These are phyloP conservation scores for Rhododendron henanense DNA, from an alignment of 148 eudicot species.

Conservation along the genomic window DNA sequence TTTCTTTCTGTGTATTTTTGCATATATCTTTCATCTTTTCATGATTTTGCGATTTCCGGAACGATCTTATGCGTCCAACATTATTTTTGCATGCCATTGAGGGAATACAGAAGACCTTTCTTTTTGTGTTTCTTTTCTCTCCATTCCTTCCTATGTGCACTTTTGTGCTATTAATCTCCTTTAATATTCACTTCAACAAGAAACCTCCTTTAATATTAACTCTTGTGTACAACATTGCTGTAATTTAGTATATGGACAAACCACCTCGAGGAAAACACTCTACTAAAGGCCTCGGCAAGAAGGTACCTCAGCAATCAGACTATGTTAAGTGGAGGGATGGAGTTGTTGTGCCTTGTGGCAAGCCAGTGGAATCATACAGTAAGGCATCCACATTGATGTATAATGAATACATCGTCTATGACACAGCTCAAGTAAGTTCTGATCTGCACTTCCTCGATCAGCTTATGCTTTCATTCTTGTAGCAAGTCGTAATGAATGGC, in stretches of 20 bases:
- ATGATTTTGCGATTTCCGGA: neutral
- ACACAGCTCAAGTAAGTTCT: conserved; percentile 84
- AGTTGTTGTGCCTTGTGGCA: conserved; percentile 94
- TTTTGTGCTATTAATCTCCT: neutral
- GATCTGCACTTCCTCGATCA: neutral
- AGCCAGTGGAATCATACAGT: conserved; percentile 72
- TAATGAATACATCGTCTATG: conserved; percentile 93
- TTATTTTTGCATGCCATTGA: neutral
- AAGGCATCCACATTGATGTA: conserved; percentile 82
- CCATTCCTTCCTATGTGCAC: neutral
- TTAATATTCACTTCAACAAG: neutral
- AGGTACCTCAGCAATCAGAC: conserved; percentile 63
- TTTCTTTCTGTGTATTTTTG: neutral
- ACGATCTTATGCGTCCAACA: neutral
- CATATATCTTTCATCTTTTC: neutral
- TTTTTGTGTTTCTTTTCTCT: neutral
- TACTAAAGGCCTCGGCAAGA: conserved; percentile 96
- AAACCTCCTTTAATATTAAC: neutral
- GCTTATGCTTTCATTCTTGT: neutral
- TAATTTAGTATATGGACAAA: conserved; percentile 73
- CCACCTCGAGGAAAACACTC: conserved; percentile 95
- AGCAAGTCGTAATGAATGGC: neutral
- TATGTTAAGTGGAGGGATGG: conserved; percentile 75
- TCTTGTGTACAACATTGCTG: conserved; percentile 1
- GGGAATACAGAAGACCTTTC: neutral